These are phyloP conservation scores for Ambrosia artemisiifolia DNA, from an alignment of 129 eudicot genomes.

Conservation along the genomic window DNA sequence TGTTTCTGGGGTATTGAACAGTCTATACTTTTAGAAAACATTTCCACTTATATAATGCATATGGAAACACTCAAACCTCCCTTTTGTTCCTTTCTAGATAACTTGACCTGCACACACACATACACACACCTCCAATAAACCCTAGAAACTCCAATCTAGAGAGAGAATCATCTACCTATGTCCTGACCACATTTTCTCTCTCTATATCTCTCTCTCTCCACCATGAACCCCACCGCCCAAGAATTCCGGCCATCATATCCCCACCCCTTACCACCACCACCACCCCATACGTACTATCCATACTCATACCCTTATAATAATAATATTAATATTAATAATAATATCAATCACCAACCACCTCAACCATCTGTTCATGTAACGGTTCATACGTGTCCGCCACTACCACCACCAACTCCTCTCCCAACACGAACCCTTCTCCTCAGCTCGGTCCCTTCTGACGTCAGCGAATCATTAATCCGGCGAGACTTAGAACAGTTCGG, in stretches of 20 bases:
- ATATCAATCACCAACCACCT: not conserved
- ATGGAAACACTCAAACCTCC: slow-evolving; percentile 37
- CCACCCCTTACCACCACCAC: not conserved
- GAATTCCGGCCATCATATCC: slow-evolving; percentile 55
- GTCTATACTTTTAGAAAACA: slow-evolving; percentile 33
- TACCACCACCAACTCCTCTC: slow-evolving; percentile 56
- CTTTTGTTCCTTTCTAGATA: slow-evolving; percentile 45
- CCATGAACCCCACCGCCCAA: slow-evolving; percentile 39
- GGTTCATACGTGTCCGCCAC: slow-evolving; percentile 15
- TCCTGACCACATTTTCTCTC: not conserved
- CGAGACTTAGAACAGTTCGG: slow-evolving; percentile 81
- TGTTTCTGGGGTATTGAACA: slow-evolving; percentile 17
- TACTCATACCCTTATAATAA: slow-evolving; percentile 32
- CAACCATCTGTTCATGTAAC: slow-evolving; percentile 8
- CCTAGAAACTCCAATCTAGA: slow-evolving; percentile 26
- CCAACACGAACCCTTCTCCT: slow-evolving; percentile 65
- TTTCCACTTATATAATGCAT: slow-evolving; percentile 34
- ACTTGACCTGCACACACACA: slow-evolving; percentile 18
- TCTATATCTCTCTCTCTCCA: not conserved
- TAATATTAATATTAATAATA: slow-evolving; percentile 24
- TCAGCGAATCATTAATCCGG: slow-evolving; percentile 70
- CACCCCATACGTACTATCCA: slow-evolving; percentile 9
- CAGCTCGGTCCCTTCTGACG: slow-evolving; percentile 60
- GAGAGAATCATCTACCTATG: slow-evolving; percentile 12
- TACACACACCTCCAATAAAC: slow-evolving; percentile 9